phyloP scores from a whole-genome alignment of 1,139 yeast species.

The Yamadazyma membranifaciens region DNA sequence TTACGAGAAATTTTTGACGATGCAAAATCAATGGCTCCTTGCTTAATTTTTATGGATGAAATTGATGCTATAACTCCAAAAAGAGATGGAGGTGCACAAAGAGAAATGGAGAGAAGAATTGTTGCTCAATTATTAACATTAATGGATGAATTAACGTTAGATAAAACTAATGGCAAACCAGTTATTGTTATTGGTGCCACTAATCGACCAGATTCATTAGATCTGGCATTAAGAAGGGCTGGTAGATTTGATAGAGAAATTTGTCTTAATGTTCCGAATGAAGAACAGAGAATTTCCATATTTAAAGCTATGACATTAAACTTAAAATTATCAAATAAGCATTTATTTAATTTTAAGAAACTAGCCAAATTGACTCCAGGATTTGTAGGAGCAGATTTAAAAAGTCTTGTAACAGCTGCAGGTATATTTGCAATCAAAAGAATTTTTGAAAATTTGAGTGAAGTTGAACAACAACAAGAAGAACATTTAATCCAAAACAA shows the following conservation, averaged over 20 bases:
- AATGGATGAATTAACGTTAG: slow-evolving; percentile 87
- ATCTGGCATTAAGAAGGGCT: slow-evolving; percentile 48
- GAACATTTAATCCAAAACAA: not conserved
- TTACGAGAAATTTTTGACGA: slow-evolving; percentile 91
- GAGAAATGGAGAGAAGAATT: slow-evolving; percentile 97
- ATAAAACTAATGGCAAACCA: slow-evolving; percentile 88
- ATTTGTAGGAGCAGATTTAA: slow-evolving; percentile 95
- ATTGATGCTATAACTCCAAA: slow-evolving; percentile 98
- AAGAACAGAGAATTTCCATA: slow-evolving; percentile 74
- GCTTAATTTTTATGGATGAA: slow-evolving; percentile 89
- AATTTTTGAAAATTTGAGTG: slow-evolving; percentile 59
- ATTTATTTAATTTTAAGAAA: slow-evolving; percentile 59
- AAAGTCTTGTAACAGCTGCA: slow-evolving; percentile 91
- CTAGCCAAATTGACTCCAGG: slow-evolving; percentile 96
- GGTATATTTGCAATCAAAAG: slow-evolving; percentile 94
- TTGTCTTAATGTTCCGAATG: slow-evolving; percentile 86
- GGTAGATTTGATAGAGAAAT: slow-evolving; percentile 52
- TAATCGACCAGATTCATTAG: slow-evolving; percentile 48
- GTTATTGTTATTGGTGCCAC: slow-evolving; percentile 59
- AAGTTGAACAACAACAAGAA: slow-evolving; percentile 23
- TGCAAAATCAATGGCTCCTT: slow-evolving; percentile 87
- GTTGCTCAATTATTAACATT: slow-evolving; percentile 93
- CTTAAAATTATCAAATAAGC: slow-evolving; percentile 62
- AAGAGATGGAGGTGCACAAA: slow-evolving; percentile 91
- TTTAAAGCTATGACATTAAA: slow-evolving; percentile 68